A percentile compares a stretch with the other conserved stretches of the same genome.
These are phyloP conservation scores for Eudorina sp. DNA, from an alignment of 139 green algal species.

Conservation along the genomic window DNA sequence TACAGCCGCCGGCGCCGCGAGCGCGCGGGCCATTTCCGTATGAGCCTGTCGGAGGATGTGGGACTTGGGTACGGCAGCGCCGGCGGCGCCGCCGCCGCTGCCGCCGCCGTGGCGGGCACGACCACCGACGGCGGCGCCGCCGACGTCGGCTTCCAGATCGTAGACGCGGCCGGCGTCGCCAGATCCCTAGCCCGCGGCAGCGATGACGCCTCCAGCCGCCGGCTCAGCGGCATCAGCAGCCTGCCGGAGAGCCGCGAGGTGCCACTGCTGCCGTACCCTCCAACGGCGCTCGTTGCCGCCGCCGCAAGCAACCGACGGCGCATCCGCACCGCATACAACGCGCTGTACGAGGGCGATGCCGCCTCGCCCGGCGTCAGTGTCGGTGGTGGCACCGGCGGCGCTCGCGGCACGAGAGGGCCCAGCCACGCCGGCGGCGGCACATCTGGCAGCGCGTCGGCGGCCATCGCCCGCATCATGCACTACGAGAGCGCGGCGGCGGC, in stretches of 20 bases:
- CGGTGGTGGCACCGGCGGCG: not conserved
- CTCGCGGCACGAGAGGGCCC: not conserved
- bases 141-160: not conserved
- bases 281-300: not conserved
- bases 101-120: not conserved
- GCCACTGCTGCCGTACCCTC: conserved; percentile 10
- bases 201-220: not conserved
- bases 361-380: not conserved
- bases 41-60: not conserved
- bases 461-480: not conserved
- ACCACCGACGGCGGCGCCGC: not conserved
- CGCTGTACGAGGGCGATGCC: conserved; percentile 14
- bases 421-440: not conserved
- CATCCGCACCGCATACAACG: conserved; percentile 2
- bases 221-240: conserved; percentile 18
- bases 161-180: not conserved
- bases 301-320: conserved; percentile 1
- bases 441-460: not conserved
- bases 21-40: not conserved
- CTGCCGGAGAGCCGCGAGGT: not conserved
- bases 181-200: not conserved
- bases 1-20: not conserved
- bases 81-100: no score
- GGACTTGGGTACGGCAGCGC: not conserved
- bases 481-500: not conserved